A percentile compares a stretch with the other conserved stretches of the same genome.
These are phyloP conservation scores for Talaromyces albobiverticillius DNA, from an alignment of 2,329 filamentous ascomycete species.

Conservation along the genomic window DNA sequence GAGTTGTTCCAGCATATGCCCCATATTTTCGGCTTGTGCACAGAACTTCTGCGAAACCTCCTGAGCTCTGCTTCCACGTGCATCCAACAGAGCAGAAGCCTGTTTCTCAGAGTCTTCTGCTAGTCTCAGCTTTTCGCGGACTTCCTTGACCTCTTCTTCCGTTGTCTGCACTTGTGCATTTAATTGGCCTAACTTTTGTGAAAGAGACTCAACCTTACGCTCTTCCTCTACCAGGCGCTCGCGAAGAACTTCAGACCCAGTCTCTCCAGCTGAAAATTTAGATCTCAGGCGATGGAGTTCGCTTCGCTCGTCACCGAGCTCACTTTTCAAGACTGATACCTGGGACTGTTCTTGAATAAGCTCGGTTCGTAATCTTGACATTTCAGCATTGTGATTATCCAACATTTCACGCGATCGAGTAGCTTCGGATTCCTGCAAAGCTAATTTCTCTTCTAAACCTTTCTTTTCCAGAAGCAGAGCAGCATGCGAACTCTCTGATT, in stretches of 20 bases:
- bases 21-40: conserved; percentile 78
- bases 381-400: conserved; percentile 51
- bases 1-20: conserved; percentile 77
- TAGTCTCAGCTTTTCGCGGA: conserved; percentile 57
- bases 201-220: conserved; percentile 63
- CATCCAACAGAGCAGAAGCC: conserved; percentile 58
- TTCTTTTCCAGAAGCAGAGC: conserved; percentile 64
- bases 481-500: conserved; percentile 58
- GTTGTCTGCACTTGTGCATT: conserved; percentile 72
- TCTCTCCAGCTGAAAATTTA: conserved; percentile 78
- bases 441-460: conserved; percentile 54
- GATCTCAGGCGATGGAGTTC: conserved; percentile 67
- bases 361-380: conserved; percentile 55
- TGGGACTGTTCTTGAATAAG: conserved; percentile 49
- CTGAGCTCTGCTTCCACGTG: conserved; percentile 69
- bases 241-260: conserved; percentile 74
- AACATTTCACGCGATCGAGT: conserved; percentile 53
- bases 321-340: conserved; percentile 44
- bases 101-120: conserved; percentile 31
- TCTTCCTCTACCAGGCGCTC: conserved; percentile 75
- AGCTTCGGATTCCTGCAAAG: conserved; percentile 58
- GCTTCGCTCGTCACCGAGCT: conserved; percentile 63
- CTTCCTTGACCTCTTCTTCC: conserved; percentile 69
- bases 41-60: conserved; percentile 83
- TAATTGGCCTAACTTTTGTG: conserved; percentile 69